These are phyloP conservation scores for Paracorniculantispora psalliotae DNA, from an alignment of 2,329 filamentous ascomycete species.

Conservation along the genomic window DNA sequence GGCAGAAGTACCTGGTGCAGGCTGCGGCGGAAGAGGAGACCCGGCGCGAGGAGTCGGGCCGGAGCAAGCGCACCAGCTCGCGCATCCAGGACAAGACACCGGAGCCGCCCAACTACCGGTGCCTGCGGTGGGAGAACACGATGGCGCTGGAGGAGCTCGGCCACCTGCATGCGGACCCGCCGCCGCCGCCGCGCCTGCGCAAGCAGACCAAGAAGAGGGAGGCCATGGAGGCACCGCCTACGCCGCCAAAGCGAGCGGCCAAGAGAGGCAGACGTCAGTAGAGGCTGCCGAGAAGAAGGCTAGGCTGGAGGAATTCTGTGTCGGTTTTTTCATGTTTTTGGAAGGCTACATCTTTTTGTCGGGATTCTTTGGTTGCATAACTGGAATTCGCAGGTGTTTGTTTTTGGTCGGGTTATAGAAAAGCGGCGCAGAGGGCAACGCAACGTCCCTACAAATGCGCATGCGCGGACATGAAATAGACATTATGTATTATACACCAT, in stretches of 20 bases:
- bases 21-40: constrained; percentile 28
- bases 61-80: constrained; percentile 39
- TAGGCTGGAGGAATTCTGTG: no score
- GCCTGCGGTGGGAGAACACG: constrained; percentile 51
- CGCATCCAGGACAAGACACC: constrained; percentile 43
- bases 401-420: not conserved
- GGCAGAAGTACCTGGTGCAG: constrained; percentile 61
- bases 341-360: not conserved
- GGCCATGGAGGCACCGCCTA: constrained; percentile 28
- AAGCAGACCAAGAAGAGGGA: constrained; percentile 51
- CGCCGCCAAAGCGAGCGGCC: not conserved
- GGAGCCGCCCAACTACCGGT: constrained; percentile 43
- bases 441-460: no score
- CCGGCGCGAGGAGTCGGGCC: constrained; percentile 33
- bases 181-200: constrained; percentile 44
- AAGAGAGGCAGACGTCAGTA: not conserved
- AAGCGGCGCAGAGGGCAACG: no score
- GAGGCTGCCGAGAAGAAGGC: not conserved
- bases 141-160: constrained; percentile 53
- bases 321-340: not conserved
- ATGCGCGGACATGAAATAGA: no score
- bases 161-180: constrained; percentile 52
- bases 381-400: not conserved
- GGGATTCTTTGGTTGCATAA: not conserved
- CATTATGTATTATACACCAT: constrained; percentile 4